Evolutionary conservation across 2,329 filamentous ascomycete genomes (phyloP).

Genomic region (Phoma herbarum): DNA sequence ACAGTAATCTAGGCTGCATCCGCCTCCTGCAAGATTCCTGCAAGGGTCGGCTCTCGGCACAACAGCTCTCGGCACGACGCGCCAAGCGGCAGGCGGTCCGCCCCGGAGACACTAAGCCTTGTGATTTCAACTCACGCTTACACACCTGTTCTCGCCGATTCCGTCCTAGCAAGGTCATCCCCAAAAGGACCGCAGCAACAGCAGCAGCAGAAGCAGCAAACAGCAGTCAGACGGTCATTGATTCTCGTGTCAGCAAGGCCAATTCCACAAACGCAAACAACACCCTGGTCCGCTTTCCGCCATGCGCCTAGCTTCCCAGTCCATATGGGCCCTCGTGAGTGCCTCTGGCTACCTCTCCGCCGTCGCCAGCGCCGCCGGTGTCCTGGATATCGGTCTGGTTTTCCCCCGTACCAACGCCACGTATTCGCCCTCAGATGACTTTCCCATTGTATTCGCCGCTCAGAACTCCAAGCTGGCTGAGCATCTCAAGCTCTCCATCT

Average conservation of each 20-base stretch:
- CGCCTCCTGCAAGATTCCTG: constrained; percentile 1
- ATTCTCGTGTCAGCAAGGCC: constrained; percentile 2
- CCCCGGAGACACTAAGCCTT: constrained; percentile 10
- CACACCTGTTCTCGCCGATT: constrained; percentile 1
- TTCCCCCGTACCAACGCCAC: constrained; percentile 4
- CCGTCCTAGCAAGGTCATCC: constrained; percentile 5
- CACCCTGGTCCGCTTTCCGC: constrained; percentile 4
- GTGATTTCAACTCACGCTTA: constrained; percentile 3
- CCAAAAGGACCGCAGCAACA: constrained; percentile 11
- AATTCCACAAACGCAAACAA: constrained; percentile 8
- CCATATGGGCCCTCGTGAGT: constrained; percentile 8
- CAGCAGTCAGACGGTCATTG: constrained; percentile 4
- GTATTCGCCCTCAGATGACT: constrained; percentile 2
- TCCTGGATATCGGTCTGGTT: constrained; percentile 9
- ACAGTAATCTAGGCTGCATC: constrained; percentile 2
- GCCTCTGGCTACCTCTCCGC: constrained; percentile 4
- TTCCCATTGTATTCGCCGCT: constrained; percentile 7
- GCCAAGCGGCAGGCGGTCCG: constrained; percentile 1
- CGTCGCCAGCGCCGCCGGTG: constrained; percentile 5
- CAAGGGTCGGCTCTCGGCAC: no score
- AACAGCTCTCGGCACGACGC: constrained; percentile 2
- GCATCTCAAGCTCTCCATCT: constrained; percentile 5
- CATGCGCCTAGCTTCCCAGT: constrained; percentile 9
- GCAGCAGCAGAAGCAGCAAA: constrained; percentile 2
- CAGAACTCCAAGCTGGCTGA: constrained; percentile 8